A percentile compares a stretch with the other conserved stretches of the same genome.
Evolutionary conservation across 805 yeast genomes (phyloP).

Genomic region (Yamadazyma laniorum): DNA sequence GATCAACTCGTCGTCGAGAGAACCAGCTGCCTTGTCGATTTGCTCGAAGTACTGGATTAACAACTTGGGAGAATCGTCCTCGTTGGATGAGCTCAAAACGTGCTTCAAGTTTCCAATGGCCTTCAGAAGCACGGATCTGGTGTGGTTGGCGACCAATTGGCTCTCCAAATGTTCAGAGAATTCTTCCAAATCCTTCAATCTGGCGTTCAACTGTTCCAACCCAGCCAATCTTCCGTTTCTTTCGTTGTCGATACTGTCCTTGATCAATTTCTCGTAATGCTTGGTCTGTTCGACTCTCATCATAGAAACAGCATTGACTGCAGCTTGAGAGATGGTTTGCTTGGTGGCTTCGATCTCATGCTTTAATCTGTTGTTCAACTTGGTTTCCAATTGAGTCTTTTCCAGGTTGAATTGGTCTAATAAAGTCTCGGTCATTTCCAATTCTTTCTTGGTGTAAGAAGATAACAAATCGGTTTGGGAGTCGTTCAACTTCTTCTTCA

Average conservation of each 20-base stretch:
- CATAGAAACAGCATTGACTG: conserved; percentile 67
- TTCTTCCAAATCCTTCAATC: conserved; percentile 55
- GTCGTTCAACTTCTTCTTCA: conserved; percentile 32
- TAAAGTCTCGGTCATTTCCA: conserved; percentile 57
- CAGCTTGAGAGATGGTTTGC: conserved; percentile 63
- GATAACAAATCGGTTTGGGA: conserved; percentile 41
- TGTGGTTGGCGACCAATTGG: conserved; percentile 34
- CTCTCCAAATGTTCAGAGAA: conserved; percentile 45
- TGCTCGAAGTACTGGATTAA: conserved; percentile 40
- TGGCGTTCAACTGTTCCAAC: conserved; percentile 56
- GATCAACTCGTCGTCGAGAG: conserved; percentile 34
- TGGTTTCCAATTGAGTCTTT: conserved; percentile 56
- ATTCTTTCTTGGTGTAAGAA: conserved; percentile 46
- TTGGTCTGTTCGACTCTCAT: conserved; percentile 68
- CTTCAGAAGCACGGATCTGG: conserved; percentile 30
- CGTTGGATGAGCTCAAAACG: conserved; percentile 20
- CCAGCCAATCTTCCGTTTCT: conserved; percentile 77
- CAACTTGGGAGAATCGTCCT: conserved; percentile 22
- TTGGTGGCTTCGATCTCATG: conserved; percentile 68
- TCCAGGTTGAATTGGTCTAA: conserved; percentile 61
- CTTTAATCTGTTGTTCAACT: conserved; percentile 55
- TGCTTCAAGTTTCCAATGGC: conserved; percentile 34
- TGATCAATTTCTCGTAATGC: conserved; percentile 36
- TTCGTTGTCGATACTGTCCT: conserved; percentile 36
- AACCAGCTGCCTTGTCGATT: conserved; percentile 17